Base-by-base conservation (phyloP, 108 stramenopile species). In the Nitzschia putrida region DNA sequence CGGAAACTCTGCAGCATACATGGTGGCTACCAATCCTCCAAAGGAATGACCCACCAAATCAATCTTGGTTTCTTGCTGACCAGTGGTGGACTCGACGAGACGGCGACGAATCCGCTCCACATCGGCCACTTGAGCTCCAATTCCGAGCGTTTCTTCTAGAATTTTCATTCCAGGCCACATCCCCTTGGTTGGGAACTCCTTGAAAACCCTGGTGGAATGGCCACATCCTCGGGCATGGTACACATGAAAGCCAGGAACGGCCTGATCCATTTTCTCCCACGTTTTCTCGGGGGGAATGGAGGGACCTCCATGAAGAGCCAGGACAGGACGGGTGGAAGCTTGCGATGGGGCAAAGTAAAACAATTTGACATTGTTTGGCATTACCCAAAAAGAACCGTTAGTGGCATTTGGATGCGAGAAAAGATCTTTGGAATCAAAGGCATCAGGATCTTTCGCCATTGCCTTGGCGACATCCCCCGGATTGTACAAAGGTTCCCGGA, bases 171-270 rank as follows among this genome's bases (percentile, higher is more conserved):
- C 68, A 5, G 68, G 68, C 68, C 68, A 69, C 68, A 69, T 69
- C 1, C 68, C 68, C 24, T 52, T 52, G 43, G 68, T 57, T 8
- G 68, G 68, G n/a, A 41, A 69, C 1, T 53, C 24, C 16, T 23
- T 16, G 37, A 57, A 45, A 29, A 49, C 7, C 11, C 68, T 57
- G 13, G 68, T 69, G 3, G 68, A 69, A 29, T 69, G 43, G 41
- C 68, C 68, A 58, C 68, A 69, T 13, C 68, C 68, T n/a, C 68
- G 68, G 12, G 68, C 68, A 50, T 69, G 68, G 25, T 69, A 69
- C 43, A 69, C 16, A 25, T 58, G 57, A 9, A 64, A 16, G 3
- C 25, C 45, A 26, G 64, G 49, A 14, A 64, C n/a, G 29, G 29
- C 29, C n/a, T 4, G 1, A 2, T 64, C 16, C 12, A 14, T 26